phyloP scores from a whole-genome alignment of 73 alveolate genomes.

The Paramecium primaurelia region DNA sequence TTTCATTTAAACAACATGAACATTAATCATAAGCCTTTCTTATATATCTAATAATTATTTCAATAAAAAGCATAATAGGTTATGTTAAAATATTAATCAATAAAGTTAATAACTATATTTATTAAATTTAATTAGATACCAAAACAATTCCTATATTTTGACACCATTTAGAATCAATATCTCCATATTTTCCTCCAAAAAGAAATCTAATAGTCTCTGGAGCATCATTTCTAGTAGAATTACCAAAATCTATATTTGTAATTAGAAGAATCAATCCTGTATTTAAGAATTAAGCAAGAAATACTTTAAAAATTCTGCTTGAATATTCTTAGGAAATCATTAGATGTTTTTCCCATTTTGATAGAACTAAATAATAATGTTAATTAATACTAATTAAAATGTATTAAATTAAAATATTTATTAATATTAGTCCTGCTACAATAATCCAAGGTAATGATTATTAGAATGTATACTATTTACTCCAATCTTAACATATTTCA shows the following conservation, averaged over 20 bases:
- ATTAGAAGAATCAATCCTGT: conserved; percentile 17
- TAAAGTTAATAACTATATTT: not conserved
- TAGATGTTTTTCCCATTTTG: not conserved
- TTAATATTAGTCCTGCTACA: not conserved
- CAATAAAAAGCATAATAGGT: not conserved
- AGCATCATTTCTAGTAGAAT: not conserved
- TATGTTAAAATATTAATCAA: not conserved
- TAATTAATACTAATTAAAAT: not conserved
- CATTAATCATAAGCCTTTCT: not conserved
- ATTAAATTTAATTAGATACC: not conserved
- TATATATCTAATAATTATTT: not conserved
- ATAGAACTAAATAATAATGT: not conserved
- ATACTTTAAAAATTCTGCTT: conserved; percentile 10
- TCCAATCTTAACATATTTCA: not conserved
- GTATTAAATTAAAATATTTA: not conserved
- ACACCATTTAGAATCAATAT: conserved; percentile 47
- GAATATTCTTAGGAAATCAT: not conserved
- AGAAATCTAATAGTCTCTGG: not conserved
- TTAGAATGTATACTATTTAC: not conserved
- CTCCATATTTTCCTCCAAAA: conserved; percentile 24
- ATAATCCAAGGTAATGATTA: not conserved
- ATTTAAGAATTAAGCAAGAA: conserved; percentile 12
- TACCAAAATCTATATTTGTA: conserved; percentile 27
- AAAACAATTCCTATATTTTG: conserved; percentile 10
- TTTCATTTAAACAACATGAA: not conserved